Percentiles rank a stretch among this genome's conserved stretches.
phyloP scores from a whole-genome alignment of 768 basidiomycete genomes.

The Hygrocybe coccinea region DNA sequence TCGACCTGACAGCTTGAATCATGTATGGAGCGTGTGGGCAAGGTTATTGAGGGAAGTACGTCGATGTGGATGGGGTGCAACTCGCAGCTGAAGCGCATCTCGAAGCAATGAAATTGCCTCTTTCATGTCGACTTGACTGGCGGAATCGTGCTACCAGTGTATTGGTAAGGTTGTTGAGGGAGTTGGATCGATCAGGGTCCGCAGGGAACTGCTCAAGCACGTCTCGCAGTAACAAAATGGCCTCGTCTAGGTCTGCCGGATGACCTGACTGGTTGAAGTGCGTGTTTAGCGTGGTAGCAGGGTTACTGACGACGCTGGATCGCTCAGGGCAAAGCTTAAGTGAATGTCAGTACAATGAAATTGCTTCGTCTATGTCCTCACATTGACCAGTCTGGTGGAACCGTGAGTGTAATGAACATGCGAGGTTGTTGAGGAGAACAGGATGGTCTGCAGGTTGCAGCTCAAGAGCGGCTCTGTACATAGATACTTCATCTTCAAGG shows the following conservation, averaged over 20 bases:
- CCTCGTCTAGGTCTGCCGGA: conserved; percentile 9
- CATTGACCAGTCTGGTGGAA: conserved; percentile 10
- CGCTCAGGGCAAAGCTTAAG: background rate
- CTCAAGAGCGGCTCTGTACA: conserved; percentile 2
- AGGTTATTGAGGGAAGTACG: no score
- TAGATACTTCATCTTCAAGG: conserved; percentile 5
- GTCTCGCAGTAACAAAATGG: conserved; percentile 8
- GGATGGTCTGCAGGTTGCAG: conserved; percentile 8
- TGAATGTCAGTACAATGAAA: conserved; percentile 5
- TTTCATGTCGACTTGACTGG: no score
- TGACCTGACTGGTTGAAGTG: background rate
- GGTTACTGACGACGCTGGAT: background rate
- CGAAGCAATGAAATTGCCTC: no score
- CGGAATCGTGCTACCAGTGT: no score
- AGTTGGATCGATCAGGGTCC: conserved; percentile 9
- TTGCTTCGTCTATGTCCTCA: conserved; percentile 24
- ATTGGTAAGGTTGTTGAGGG: conserved; percentile 17
- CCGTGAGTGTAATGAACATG: conserved; percentile 19
- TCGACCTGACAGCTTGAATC: conserved; percentile 12
- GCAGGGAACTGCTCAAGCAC: conserved; percentile 8
- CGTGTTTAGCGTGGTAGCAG: background rate
- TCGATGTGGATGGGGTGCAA: no score
- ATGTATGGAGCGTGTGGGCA: no score
- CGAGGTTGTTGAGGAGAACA: conserved; percentile 12
- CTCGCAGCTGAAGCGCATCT: no score